Evolutionary conservation across 2,329 filamentous ascomycete genomes (phyloP), one percentile per base, ranked within the genome.

Genomic region (Eutypella sp.): DNA sequence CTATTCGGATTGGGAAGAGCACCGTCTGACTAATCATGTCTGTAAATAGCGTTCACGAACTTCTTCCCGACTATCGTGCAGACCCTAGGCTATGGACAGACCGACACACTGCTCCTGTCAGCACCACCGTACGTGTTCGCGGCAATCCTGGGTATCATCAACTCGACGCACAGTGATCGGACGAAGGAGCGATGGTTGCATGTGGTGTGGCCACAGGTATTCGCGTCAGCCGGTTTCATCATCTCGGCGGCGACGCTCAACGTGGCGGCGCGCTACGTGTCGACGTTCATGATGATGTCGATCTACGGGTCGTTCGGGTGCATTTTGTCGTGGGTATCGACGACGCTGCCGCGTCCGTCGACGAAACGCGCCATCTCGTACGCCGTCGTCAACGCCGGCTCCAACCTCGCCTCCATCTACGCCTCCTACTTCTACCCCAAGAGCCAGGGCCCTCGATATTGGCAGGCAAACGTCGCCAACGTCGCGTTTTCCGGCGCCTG

Each of bases 401-500:
- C 29, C 29, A 33, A 33, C 29, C 11, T 33, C 11, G 29, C 29
- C 5, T 33, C 29, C 29, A 33, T 49, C 7, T 49, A 46, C 40
- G 40, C 39, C 13, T 38, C 24, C 13, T 46, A 43, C 44, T 47
- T 47, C 25, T 49, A 49, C 38, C 47, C 47, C 15, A 27, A 24
- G 18, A 24, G 43, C 5, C 44, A 50, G 20, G 47, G 45, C 20
- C 49, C 49, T 6, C 44, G 24, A 29, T 52, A 50, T 29, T 52
- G 50, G 50, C 50, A 51, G 27, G 50, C 50, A 16, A 52, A 52
- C 36, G 44, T 52, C 3, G 46, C 49, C n/a, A 52, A 52, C 20
- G 50, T 52, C 15, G 50, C 48, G 16, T 52, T 51, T 33, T 46
- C 45, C 4, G 50, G 42, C n/a, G 36, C 43, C 22, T 51, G 50